These are phyloP conservation scores for Hemisphaericaspora xylanilytica DNA, from an alignment of 1,139 yeast genomes.

Conservation along the genomic window DNA sequence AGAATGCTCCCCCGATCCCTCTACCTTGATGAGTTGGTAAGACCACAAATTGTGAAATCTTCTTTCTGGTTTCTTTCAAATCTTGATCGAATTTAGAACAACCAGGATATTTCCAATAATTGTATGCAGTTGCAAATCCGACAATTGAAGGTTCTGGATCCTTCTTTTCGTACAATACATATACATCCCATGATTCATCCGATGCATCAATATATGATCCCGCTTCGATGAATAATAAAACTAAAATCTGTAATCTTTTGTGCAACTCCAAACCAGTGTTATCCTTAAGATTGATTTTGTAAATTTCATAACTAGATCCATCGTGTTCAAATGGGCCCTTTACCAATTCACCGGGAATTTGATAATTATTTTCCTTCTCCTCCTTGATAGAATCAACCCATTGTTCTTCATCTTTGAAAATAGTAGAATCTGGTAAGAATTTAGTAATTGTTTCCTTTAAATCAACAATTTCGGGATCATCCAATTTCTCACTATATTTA, in stretches of 20 bases:
- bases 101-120: slow-evolving; percentile 76
- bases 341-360: slow-evolving; percentile 51
- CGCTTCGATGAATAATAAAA: slow-evolving; percentile 85
- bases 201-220: slow-evolving; percentile 80
- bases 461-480: slow-evolving; percentile 49
- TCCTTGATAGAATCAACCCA: slow-evolving; percentile 61
- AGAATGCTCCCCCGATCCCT: slow-evolving; percentile 68
- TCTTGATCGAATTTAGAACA: slow-evolving; percentile 53
- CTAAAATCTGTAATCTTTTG: slow-evolving; percentile 72
- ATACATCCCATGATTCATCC: slow-evolving; percentile 74
- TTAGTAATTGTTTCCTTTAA: slow-evolving; percentile 52
- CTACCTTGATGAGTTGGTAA: slow-evolving; percentile 78
- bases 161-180: slow-evolving; percentile 46
- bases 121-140: slow-evolving; percentile 83
- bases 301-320: slow-evolving; percentile 33
- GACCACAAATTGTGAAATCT: slow-evolving; percentile 84
- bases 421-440: slow-evolving; percentile 59
- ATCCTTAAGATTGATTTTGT: slow-evolving; percentile 39
- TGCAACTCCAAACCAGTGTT: slow-evolving; percentile 53
- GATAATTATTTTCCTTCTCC: slow-evolving; percentile 40
- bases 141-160: slow-evolving; percentile 46
- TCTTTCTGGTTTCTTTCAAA: slow-evolving; percentile 51
- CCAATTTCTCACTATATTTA: slow-evolving; percentile 52
- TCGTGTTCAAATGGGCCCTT: slow-evolving; percentile 28
- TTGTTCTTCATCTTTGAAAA: slow-evolving; percentile 57